Conservation (phyloP, 2,329 filamentous ascomycete genomes). For the Trichoderma citrinoviride region DNA sequence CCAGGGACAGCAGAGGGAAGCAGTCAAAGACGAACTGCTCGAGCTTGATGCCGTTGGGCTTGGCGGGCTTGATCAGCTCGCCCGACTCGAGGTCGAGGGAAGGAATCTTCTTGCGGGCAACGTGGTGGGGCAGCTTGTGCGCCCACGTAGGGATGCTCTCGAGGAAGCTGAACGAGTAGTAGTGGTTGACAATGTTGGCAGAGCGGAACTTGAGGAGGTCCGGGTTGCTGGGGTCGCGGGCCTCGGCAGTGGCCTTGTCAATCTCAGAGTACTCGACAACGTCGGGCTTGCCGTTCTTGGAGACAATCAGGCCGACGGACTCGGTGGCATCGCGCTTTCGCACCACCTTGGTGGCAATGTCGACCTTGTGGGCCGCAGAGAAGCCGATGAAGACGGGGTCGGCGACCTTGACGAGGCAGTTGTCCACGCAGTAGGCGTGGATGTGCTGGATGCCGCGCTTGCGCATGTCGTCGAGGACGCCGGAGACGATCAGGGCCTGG, state of each 20-base stretch:
- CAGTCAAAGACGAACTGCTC: slow-evolving; percentile 99
- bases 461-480: slow-evolving; percentile 82
- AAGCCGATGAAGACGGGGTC: slow-evolving; percentile 96
- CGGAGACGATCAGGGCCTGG: slow-evolving; percentile 77
- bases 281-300: slow-evolving; percentile 93
- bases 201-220: slow-evolving; percentile 91
- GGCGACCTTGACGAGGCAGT: slow-evolving; percentile 98
- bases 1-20: slow-evolving; percentile 81
- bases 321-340: slow-evolving; percentile 96
- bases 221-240: slow-evolving; percentile 75
- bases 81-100: slow-evolving; percentile 73
- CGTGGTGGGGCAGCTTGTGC: slow-evolving; percentile 85
- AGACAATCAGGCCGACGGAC: slow-evolving; percentile 88
- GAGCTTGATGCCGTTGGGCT: slow-evolving; percentile 97
- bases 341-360: slow-evolving; percentile 99
- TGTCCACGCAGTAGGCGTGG: slow-evolving; percentile 97
- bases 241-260: slow-evolving; percentile 81
- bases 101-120: slow-evolving; percentile 98
- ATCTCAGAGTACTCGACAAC: slow-evolving; percentile 99
- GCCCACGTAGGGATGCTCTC: slow-evolving; percentile 86
- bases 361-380: slow-evolving; percentile 79
- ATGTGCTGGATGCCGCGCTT: slow-evolving; percentile 90
- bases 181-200: slow-evolving; percentile 99
- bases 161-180: slow-evolving; percentile 93
- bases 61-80: slow-evolving; percentile 82